Evolutionary conservation across 2,329 filamentous ascomycete species (phyloP), one percentile per base, ranked within the genome.

Genomic region (Alternaria tenuissima): DNA sequence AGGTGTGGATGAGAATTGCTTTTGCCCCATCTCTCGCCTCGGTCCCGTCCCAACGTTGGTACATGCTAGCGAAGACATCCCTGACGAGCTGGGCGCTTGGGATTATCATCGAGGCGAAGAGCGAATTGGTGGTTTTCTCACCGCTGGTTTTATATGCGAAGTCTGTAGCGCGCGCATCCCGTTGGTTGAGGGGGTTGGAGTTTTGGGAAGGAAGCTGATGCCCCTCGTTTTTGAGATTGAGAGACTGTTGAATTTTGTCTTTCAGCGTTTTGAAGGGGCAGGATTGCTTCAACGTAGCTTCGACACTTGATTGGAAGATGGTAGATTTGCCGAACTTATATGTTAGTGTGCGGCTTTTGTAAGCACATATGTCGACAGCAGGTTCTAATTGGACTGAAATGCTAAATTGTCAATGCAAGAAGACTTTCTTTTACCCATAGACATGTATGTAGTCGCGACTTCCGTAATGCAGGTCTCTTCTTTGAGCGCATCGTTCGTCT

Each of bases 11-110:
- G 46, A 5, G 20, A 24, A 24, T 49, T 49, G 32, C 46, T 49
- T 49, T 49, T 49, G 30, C 20, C n/a, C 20, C 32, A 24, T 36
- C 18, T 38, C 46, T 49, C 46, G 46, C 46, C 46, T 49, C 46
- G 46, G 46, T 49, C 46, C 46, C 46, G 46, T 49, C 46, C 32
- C 46, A 49, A 49, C 46, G 46, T 49, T 38, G 46, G 46, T 49
- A 49, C 46, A 49, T 49, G 14, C 22, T 49, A 49, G 46, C 46
- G 46, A 49, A 18, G 46, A 11, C 46, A 49, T 49, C 30, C 46
- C 24, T 34, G 46, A 22, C n/a, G n/a, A 38, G 46, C 32, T n/a
- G 20, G 32, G 20, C 32, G 20, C 5, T 16, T 7, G 46, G 46
- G 34, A 49, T 26, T 26, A 36, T 42, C 20, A 42, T 42, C 7